Percentiles rank a stretch among this genome's conserved stretches.
Conservation (phyloP, 228 moss, liverwort and hornwort genomes). For the Sphagnum fallax region DNA sequence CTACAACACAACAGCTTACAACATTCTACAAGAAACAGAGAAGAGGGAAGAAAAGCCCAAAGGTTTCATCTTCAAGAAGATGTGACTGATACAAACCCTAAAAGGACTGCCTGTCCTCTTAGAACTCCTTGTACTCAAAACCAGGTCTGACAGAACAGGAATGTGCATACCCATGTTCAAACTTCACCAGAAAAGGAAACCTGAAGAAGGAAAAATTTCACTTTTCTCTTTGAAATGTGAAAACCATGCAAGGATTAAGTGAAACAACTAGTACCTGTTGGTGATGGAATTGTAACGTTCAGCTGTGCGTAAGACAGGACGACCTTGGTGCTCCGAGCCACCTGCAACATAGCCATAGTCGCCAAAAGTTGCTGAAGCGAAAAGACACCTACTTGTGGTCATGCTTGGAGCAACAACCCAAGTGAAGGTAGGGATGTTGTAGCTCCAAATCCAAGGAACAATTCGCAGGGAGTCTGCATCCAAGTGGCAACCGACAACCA, state of each 20-base stretch:
- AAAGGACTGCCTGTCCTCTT: neutral
- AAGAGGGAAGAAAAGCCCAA: too few species aligned
- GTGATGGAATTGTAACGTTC: conserved; percentile 15
- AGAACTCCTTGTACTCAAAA: neutral
- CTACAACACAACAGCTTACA: neutral
- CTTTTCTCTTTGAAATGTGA: too few species aligned
- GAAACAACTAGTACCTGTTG: neutral
- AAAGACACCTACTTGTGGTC: conserved; percentile 25
- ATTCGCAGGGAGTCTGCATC: neutral
- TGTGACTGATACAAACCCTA: neutral
- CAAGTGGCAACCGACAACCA: conserved; percentile 23
- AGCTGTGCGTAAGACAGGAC: conserved; percentile 10
- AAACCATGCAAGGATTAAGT: too few species aligned
- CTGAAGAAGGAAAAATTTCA: too few species aligned
- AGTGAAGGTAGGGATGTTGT: conserved; percentile 2
- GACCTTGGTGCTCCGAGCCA: conserved; percentile 11
- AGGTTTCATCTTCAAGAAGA: too few species aligned
- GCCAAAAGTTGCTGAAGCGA: conserved; percentile 28
- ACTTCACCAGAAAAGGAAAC: too few species aligned
- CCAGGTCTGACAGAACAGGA: neutral
- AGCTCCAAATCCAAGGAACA: conserved; percentile 14
- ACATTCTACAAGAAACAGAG: too few species aligned
- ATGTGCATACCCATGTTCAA: too few species aligned
- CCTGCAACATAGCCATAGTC: conserved; percentile 28
- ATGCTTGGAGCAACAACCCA: conserved; percentile 26